Percentiles rank a stretch among this genome's conserved stretches.
Evolutionary conservation across 768 basidiomycete species (phyloP).

Genomic region (Crepidotus variabilis): DNA sequence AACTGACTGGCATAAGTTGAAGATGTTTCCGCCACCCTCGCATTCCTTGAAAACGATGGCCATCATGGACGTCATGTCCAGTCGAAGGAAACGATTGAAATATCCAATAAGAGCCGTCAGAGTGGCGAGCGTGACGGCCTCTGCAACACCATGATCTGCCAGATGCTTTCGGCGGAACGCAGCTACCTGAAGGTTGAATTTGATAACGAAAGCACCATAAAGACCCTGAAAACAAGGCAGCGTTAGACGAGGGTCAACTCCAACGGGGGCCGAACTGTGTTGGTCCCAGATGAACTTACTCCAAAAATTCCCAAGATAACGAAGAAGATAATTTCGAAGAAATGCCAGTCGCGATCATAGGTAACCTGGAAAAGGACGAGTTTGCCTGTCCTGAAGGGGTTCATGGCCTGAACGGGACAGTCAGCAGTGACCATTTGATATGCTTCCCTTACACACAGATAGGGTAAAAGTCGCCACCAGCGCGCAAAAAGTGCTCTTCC

Average conservation of each 20-base stretch:
- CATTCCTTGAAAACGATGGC: slow-evolving; percentile 94
- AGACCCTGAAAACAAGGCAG: slow-evolving; percentile 61
- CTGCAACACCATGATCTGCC: slow-evolving; percentile 76
- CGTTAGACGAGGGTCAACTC: slow-evolving; percentile 3
- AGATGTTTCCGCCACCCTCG: slow-evolving; percentile 86
- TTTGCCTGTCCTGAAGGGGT: slow-evolving; percentile 96
- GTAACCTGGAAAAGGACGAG: slow-evolving; percentile 98
- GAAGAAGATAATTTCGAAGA: slow-evolving; percentile 97
- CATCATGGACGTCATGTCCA: slow-evolving; percentile 98
- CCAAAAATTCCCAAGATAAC: slow-evolving; percentile 95
- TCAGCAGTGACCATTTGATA: not conserved
- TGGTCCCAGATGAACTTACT: slow-evolving; percentile 38
- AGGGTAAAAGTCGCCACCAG: slow-evolving; percentile 95
- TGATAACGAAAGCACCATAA: slow-evolving; percentile 95
- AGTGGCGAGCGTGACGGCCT: slow-evolving; percentile 84
- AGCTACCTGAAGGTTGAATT: slow-evolving; percentile 93
- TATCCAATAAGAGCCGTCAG: slow-evolving; percentile 92
- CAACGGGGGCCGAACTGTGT: not conserved
- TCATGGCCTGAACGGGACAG: slow-evolving; percentile 72
- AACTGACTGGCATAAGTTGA: slow-evolving; percentile 90
- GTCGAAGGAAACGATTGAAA: slow-evolving; percentile 89
- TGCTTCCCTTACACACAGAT: slow-evolving; percentile 58
- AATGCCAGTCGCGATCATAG: slow-evolving; percentile 97
- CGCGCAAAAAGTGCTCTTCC: slow-evolving; percentile 97
- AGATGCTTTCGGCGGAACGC: slow-evolving; percentile 93